Conservation (phyloP, 345 rosid genomes). For the Bretschneidera sinensis region DNA sequence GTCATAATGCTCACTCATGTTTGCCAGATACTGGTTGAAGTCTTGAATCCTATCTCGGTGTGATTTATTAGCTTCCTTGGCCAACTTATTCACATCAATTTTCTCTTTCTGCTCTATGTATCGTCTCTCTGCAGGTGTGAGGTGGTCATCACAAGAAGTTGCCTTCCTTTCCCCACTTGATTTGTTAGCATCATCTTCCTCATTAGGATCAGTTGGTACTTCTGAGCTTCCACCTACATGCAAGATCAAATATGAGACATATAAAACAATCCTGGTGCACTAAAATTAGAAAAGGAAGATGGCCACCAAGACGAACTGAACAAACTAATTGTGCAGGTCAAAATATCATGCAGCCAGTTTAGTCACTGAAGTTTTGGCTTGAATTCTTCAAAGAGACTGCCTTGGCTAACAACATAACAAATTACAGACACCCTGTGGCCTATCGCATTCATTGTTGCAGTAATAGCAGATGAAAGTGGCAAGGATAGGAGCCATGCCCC, state of each 20-base stretch:
- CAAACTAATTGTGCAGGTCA: too few relatives aligned
- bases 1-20: slow-evolving; percentile 88
- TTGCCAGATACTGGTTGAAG: slow-evolving; percentile 82
- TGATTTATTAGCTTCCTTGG: slow-evolving; percentile 71
- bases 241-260: background rate
- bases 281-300: too few relatives aligned
- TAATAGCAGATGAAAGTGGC: too few relatives aligned
- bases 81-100: slow-evolving; percentile 56
- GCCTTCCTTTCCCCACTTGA: slow-evolving; percentile 40
- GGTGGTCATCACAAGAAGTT: slow-evolving; percentile 35
- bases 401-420: too few relatives aligned
- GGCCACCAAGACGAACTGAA: too few relatives aligned
- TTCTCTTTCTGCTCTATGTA: slow-evolving; percentile 71
- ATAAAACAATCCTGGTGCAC: background rate
- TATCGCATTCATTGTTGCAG: too few relatives aligned
- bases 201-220: slow-evolving; percentile 19
- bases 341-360: too few relatives aligned
- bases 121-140: slow-evolving; percentile 66
- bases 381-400: too few relatives aligned
- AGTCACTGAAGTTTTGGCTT: too few relatives aligned
- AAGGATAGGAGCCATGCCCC: too few relatives aligned
- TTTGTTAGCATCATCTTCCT: slow-evolving; percentile 33
- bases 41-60: slow-evolving; percentile 84
- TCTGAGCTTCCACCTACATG: slow-evolving; percentile 35
- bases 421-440: too few relatives aligned